Percentiles rank a stretch among this genome's conserved stretches.
Evolutionary conservation across 75 land plant species (phyloP).

Genomic region (Cryptomeria japonica): DNA sequence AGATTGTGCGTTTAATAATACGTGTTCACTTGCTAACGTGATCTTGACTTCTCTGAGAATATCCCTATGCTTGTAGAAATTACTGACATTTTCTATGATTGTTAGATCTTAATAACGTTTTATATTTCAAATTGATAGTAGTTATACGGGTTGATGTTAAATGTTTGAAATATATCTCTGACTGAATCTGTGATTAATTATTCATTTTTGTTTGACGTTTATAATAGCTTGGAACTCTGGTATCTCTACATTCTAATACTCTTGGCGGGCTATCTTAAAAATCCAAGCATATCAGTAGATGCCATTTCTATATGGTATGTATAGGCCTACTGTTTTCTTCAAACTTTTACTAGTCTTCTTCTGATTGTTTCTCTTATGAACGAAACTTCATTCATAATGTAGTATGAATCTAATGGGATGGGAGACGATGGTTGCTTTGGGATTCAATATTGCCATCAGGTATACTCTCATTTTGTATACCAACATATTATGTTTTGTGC

Average conservation of each 20-base stretch:
- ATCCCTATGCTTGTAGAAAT: no score
- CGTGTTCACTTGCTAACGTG: no score
- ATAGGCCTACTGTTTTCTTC: neutral
- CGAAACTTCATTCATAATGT: no score
- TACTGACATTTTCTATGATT: no score
- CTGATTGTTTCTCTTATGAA: neutral
- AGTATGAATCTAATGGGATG: slow-evolving; percentile 8
- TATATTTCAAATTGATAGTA: no score
- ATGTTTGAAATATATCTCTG: no score
- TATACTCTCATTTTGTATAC: neutral
- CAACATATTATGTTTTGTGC: neutral
- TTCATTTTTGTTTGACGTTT: neutral
- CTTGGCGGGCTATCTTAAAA: slow-evolving; percentile 31
- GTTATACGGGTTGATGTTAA: no score
- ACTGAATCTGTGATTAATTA: no score
- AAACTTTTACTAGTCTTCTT: neutral
- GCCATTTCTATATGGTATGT: slow-evolving; percentile 47
- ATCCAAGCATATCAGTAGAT: slow-evolving; percentile 31
- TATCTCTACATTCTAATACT: slow-evolving; percentile 30
- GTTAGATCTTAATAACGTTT: no score
- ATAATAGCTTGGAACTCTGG: slow-evolving; percentile 34
- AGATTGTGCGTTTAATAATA: no score
- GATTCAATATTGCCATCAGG: slow-evolving; percentile 15
- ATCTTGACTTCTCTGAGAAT: no score
- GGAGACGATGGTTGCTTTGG: slow-evolving; percentile 6